These are phyloP conservation scores for Dendrocalamus latiflorus DNA, from an alignment of 202 grass and related monocot species.

Conservation along the genomic window DNA sequence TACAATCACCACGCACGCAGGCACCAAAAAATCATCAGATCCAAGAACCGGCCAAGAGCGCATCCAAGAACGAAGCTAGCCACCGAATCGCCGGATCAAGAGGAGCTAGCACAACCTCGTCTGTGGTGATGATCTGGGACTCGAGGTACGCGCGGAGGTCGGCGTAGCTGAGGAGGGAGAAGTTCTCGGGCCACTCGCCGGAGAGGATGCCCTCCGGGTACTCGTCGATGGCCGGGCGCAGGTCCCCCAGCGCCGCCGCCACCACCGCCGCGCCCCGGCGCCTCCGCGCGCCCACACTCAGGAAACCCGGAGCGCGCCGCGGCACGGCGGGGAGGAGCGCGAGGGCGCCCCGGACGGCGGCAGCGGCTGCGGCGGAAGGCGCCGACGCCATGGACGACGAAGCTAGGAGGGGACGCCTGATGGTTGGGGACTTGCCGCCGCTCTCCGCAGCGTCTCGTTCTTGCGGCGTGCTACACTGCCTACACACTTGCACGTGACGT, in stretches of 20 bases:
- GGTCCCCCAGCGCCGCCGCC: slow-evolving; percentile 32
- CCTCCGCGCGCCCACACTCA: background rate
- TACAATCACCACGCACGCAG: background rate
- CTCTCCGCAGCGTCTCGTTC: background rate
- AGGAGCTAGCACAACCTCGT: too few relatives aligned
- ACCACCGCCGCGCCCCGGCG: background rate
- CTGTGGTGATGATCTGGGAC: slow-evolving; percentile 52
- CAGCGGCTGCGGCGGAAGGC: background rate
- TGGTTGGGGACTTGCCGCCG: background rate
- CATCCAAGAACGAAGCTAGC: background rate
- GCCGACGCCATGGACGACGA: background rate
- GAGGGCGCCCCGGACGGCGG: background rate
- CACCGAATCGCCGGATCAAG: too few relatives aligned
- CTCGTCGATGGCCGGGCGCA: slow-evolving; percentile 58
- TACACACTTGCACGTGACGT: too few relatives aligned
- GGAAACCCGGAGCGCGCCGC: background rate
- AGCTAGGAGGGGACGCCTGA: background rate
- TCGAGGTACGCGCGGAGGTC: slow-evolving; percentile 72
- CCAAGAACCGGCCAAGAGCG: background rate
- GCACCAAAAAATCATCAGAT: background rate
- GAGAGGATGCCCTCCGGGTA: slow-evolving; percentile 73
- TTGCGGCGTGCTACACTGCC: background rate
- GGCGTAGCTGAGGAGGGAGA: slow-evolving; percentile 66
- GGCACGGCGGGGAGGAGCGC: background rate
- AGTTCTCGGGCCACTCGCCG: slow-evolving; percentile 74